Percentiles rank a stretch among this genome's conserved stretches.
Evolutionary conservation across 345 rosid genomes (phyloP).

Genomic region (Corchorus olitorius): DNA sequence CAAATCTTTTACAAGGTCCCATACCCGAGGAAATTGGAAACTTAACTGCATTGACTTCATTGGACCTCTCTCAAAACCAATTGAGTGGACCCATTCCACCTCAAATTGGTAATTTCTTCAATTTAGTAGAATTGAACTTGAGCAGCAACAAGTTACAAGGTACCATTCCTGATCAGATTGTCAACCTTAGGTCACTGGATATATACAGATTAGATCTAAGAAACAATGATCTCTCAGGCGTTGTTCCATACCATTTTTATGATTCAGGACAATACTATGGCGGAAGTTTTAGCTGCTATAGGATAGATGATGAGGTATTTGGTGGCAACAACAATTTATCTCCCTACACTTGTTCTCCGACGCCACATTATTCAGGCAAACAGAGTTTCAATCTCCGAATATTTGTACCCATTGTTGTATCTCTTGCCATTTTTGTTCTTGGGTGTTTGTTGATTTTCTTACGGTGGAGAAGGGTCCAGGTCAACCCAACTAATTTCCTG

Average conservation of each 20-base stretch:
- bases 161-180: not conserved
- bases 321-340: not conserved
- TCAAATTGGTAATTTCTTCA: not conserved
- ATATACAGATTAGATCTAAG: not conserved
- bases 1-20: not conserved
- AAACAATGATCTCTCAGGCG: slow-evolving; percentile 1
- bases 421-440: not conserved
- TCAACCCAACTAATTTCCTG: too few species aligned
- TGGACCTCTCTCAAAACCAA: not conserved
- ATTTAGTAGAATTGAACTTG: not conserved
- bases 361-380: not conserved
- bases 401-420: not conserved
- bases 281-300: not conserved
- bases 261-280: not conserved
- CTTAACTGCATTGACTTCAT: not conserved
- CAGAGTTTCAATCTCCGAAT: not conserved
- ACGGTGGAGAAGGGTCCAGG: too few species aligned
- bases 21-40: not conserved
- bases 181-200: not conserved
- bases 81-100: slow-evolving; percentile 2
- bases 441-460: not conserved
- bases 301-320: not conserved
- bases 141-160: not conserved
- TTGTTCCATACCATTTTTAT: not conserved
- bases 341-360: not conserved